Conservation (phyloP, 306 rosid species). For the Sicyos edulis region DNA sequence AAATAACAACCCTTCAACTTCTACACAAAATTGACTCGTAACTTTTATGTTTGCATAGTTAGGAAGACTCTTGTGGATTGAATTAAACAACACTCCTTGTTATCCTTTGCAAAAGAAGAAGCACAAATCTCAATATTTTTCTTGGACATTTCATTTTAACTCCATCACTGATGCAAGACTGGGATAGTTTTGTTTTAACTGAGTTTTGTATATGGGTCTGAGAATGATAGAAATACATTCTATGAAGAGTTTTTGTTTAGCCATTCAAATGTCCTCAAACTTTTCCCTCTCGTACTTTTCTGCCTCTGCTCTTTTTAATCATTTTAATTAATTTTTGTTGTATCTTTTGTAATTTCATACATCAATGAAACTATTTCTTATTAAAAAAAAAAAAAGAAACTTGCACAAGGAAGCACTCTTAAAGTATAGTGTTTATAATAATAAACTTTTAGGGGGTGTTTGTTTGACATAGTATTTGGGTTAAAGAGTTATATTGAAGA, state of each 20-base stretch:
- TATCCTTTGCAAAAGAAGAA: background rate
- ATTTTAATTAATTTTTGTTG: too few species aligned
- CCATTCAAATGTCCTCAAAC: background rate
- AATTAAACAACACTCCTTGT: conserved; percentile 4
- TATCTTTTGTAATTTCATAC: too few species aligned
- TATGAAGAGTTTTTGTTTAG: background rate
- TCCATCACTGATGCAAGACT: background rate
- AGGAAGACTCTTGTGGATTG: background rate
- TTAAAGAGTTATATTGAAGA: too few species aligned
- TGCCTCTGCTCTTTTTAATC: too few species aligned
- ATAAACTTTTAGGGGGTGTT: too few species aligned
- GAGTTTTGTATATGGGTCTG: background rate
- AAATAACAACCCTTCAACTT: conserved; percentile 57
- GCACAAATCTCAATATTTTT: background rate
- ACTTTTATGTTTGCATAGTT: background rate
- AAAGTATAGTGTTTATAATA: too few species aligned
- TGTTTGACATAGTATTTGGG: too few species aligned
- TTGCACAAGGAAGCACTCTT: too few species aligned
- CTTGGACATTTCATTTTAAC: background rate
- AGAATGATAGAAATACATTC: background rate
- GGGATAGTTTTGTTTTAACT: background rate
- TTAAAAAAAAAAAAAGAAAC: too few species aligned
- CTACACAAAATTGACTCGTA: conserved; percentile 58
- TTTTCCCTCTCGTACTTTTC: background rate
- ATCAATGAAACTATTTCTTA: too few species aligned